Evolutionary conservation across 306 rosid genomes (phyloP).

Genomic region (barrel medic (Medicago truncatula)): DNA sequence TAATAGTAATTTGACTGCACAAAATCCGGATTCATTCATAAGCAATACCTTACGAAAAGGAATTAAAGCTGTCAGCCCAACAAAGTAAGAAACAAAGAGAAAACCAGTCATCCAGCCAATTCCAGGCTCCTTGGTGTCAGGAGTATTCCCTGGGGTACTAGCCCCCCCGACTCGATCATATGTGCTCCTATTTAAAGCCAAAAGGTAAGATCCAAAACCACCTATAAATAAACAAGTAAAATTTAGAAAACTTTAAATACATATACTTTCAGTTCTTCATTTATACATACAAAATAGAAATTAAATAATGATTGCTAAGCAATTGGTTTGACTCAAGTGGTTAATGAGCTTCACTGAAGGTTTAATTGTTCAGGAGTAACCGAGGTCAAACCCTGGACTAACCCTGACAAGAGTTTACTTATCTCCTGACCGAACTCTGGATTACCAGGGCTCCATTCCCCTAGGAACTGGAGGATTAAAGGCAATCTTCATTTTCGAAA

Average conservation of each 20-base stretch:
- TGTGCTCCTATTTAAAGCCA: constrained; percentile 74
- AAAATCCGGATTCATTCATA: neutral
- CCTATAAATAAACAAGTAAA: constrained; percentile 53
- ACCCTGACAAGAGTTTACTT: too few relatives aligned
- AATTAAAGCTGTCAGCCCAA: constrained; percentile 77
- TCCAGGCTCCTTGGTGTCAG: constrained; percentile 83
- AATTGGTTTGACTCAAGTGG: too few relatives aligned
- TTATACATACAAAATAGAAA: neutral
- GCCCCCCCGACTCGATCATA: constrained; percentile 82
- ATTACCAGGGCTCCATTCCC: too few relatives aligned
- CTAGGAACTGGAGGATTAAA: too few relatives aligned
- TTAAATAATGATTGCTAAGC: too few relatives aligned
- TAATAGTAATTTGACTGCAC: neutral
- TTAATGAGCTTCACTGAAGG: neutral
- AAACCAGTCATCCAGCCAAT: constrained; percentile 92
- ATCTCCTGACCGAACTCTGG: neutral
- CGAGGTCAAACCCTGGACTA: neutral
- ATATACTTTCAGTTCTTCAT: neutral
- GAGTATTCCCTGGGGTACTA: constrained; percentile 67
- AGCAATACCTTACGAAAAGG: constrained; percentile 84
- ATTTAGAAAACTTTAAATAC: neutral
- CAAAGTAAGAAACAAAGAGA: constrained; percentile 84
- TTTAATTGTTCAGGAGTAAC: neutral
- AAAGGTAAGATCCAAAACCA: constrained; percentile 85
- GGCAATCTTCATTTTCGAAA: too few relatives aligned